These are phyloP conservation scores for Candida pini DNA, from an alignment of 805 yeast genomes.

Conservation along the genomic window DNA sequence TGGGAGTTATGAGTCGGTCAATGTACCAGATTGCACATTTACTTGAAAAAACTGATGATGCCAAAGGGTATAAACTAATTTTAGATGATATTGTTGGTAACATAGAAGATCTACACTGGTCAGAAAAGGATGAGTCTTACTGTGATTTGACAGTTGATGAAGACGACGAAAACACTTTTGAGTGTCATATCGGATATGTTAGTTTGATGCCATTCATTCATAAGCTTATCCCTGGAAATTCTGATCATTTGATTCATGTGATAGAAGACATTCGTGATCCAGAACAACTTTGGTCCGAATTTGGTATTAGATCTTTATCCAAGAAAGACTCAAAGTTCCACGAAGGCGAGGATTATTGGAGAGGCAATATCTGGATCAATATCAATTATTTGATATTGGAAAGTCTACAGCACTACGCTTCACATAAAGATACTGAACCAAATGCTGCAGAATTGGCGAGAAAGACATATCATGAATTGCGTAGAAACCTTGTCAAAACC, in stretches of 20 bases:
- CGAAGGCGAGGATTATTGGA: conserved; percentile 89
- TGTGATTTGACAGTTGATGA: conserved; percentile 82
- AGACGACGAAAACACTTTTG: conserved; percentile 58
- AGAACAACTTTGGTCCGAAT: conserved; percentile 67
- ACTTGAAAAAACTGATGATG: conserved; percentile 56
- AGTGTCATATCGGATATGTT: conserved; percentile 89
- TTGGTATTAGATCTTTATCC: conserved; percentile 79
- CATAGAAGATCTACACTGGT: conserved; percentile 79
- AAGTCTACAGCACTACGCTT: conserved; percentile 52
- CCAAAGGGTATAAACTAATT: conserved; percentile 42
- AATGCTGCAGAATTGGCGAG: conserved; percentile 35
- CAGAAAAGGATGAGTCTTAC: conserved; percentile 53
- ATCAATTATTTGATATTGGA: conserved; percentile 81
- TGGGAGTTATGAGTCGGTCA: conserved; percentile 85
- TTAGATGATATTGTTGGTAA: conserved; percentile 56
- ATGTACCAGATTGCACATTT: conserved; percentile 67
- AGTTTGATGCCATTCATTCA: conserved; percentile 80
- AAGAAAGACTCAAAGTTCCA: conserved; percentile 60
- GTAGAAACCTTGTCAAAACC: conserved; percentile 63
- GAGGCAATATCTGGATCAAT: conserved; percentile 90
- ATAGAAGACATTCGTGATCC: conserved; percentile 62
- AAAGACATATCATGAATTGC: conserved; percentile 50
- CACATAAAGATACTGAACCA: conserved; percentile 24
- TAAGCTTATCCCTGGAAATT: conserved; percentile 49
- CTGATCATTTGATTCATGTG: conserved; percentile 43